Evolutionary conservation across 1,139 yeast species (phyloP), one percentile per base, ranked within the genome.

Genomic region (Trichomonascaceae sp.): DNA sequence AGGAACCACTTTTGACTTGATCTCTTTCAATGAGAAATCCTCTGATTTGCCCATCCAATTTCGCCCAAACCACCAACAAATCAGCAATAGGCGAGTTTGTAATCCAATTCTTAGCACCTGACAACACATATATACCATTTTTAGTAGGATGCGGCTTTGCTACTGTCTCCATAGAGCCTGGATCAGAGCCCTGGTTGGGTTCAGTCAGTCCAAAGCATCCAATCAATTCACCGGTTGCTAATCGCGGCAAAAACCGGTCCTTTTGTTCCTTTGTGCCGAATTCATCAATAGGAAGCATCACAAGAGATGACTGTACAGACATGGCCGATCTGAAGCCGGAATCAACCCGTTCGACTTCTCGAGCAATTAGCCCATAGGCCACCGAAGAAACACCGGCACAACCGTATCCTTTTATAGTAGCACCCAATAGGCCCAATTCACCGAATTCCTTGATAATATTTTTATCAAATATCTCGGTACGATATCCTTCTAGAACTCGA

Each of bases 41-140:
- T 24, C 78, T 70, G 51, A 74, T 70, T 54, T 62, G 67, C 45
- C 77, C 78, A 56, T 74, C 74, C 19, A 74, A 70, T 59, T 74
- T 74, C 49, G 76, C 78, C 78, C 78, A 74, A 20, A 74, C 73
- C 15, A 74, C 64, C 46, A 70, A 55, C 18, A 74, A 62, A 52
- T 74, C 78, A 18, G 78, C 78, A 58, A 74, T 73, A 19, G 78
- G 78, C 2, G 78, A 70, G 64, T 74, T 74, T 51, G 78, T 74
- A 66, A 74, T 74, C 78, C 78, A 74, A 55, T 66, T 74, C 63
- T 74, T 74, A 45, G 77, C 70, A 15, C 78, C 78, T 44, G 66
- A 66, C 41, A 74, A 66, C 45, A 74, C 62, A 57, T 71, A 74
- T 9, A 72, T 75, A 27, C 75, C 77, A 58, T 70, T 61, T 58